Conservation (phyloP, 73 alveolate species). For the Tetrahymena malaccensis region DNA sequence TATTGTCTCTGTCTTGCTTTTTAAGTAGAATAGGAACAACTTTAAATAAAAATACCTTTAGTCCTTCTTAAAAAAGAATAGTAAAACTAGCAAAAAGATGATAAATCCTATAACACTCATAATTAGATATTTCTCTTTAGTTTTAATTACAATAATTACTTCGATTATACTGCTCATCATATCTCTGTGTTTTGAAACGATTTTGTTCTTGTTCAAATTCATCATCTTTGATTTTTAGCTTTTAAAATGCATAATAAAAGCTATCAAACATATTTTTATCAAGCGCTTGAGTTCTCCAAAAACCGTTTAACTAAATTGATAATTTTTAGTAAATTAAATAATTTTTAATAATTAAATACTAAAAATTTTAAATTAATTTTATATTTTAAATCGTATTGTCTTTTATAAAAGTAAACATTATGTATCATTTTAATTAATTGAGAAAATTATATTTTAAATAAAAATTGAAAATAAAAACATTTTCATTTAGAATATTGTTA, state of each 20-base stretch:
- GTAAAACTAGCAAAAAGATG: not conserved
- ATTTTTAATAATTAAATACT: no score
- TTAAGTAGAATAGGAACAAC: not conserved
- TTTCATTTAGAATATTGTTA: no score
- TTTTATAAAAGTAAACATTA: no score
- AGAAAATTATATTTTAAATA: no score
- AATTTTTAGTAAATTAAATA: no score
- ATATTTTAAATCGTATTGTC: no score
- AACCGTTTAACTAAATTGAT: not conserved
- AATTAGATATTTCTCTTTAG: not conserved
- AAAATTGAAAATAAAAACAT: no score
- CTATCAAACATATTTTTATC: not conserved
- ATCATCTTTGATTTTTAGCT: not conserved
- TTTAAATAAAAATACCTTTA: not conserved
- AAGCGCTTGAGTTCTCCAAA: not conserved
- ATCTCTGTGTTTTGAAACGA: not conserved
- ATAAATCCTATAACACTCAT: not conserved
- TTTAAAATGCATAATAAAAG: not conserved
- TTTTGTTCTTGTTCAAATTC: not conserved
- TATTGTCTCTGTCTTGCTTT: not conserved
- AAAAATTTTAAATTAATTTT: no score
- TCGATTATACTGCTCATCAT: not conserved
- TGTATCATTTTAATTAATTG: no score
- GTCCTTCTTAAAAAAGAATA: not conserved
- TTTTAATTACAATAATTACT: not conserved